Conservation (phyloP, 306 rosid genomes). For the Cucurbita argyrosperma region DNA sequence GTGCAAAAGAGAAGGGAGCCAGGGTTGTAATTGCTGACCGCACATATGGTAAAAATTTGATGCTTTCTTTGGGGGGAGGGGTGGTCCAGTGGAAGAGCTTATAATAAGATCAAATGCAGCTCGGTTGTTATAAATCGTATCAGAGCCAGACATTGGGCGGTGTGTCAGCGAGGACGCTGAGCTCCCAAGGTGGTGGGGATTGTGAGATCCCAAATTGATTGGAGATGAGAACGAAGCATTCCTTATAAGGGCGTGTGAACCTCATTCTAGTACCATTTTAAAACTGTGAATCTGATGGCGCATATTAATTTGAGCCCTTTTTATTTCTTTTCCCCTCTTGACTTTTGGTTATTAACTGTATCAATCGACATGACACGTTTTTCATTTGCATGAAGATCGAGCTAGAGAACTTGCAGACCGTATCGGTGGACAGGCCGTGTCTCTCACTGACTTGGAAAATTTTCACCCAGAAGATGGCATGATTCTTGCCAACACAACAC, state of each 20-base stretch:
- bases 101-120: neutral
- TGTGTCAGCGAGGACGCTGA: too few species aligned
- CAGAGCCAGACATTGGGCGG: too few species aligned
- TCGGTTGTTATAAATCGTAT: too few species aligned
- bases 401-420: conserved; percentile 72
- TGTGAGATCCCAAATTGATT: too few species aligned
- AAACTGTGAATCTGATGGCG: too few species aligned
- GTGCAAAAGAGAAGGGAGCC: conserved; percentile 89
- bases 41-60: conserved; percentile 46
- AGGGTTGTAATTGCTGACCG: conserved; percentile 86
- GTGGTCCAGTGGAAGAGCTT: neutral
- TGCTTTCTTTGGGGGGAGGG: neutral
- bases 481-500: conserved; percentile 90
- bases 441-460: conserved; percentile 58
- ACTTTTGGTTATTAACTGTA: neutral
- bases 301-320: neutral
- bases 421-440: conserved; percentile 66
- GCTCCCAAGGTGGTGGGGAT: too few species aligned
- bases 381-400: conserved; percentile 40
- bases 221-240: too few species aligned
- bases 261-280: too few species aligned
- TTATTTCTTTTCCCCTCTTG: neutral
- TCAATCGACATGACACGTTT: conserved; percentile 3
- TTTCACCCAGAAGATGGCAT: conserved; percentile 74
- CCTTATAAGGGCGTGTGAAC: too few species aligned